Conservation (phyloP, 2,329 filamentous ascomycete species). For the Ceratocystis colombiana region DNA sequence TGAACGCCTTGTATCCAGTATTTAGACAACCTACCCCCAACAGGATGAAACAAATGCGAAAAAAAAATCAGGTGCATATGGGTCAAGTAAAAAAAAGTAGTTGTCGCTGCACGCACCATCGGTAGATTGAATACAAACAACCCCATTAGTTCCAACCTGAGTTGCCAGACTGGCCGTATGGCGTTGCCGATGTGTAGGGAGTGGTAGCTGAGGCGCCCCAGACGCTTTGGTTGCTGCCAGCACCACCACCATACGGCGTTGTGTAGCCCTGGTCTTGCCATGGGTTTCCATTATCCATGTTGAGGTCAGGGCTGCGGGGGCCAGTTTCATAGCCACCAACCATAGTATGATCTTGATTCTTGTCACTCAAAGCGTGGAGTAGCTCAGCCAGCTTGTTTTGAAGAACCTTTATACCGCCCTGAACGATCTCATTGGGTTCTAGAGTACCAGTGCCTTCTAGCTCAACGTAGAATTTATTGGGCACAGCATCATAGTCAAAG, state of each 20-base stretch:
- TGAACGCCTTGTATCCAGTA: slow-evolving; percentile 20
- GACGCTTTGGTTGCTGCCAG: slow-evolving; percentile 46
- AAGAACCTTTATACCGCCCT: slow-evolving; percentile 76
- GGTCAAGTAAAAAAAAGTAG: not conserved
- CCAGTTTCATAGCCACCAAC: slow-evolving; percentile 47
- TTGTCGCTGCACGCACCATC: not conserved
- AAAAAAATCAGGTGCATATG: slow-evolving; percentile 13
- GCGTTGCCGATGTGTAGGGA: slow-evolving; percentile 37
- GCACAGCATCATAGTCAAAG: slow-evolving; percentile 84
- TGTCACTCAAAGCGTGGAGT: slow-evolving; percentile 51
- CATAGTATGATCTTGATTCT: slow-evolving; percentile 37
- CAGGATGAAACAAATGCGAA: slow-evolving; percentile 15
- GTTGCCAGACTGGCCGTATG: slow-evolving; percentile 35
- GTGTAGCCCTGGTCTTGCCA: slow-evolving; percentile 58
- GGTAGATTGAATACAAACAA: not conserved
- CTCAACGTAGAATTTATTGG: slow-evolving; percentile 81
- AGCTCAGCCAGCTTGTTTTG: slow-evolving; percentile 83
- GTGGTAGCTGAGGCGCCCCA: slow-evolving; percentile 49
- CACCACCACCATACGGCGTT: slow-evolving; percentile 52
- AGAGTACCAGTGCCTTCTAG: slow-evolving; percentile 82
- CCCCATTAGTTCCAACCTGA: slow-evolving; percentile 26
- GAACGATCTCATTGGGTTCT: slow-evolving; percentile 79
- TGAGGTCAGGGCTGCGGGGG: slow-evolving; percentile 55
- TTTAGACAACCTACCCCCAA: slow-evolving; percentile 9
- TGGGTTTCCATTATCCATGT: slow-evolving; percentile 47